These are phyloP conservation scores for Podaxis sp. DNA, from an alignment of 768 basidiomycete genomes.

Conservation along the genomic window DNA sequence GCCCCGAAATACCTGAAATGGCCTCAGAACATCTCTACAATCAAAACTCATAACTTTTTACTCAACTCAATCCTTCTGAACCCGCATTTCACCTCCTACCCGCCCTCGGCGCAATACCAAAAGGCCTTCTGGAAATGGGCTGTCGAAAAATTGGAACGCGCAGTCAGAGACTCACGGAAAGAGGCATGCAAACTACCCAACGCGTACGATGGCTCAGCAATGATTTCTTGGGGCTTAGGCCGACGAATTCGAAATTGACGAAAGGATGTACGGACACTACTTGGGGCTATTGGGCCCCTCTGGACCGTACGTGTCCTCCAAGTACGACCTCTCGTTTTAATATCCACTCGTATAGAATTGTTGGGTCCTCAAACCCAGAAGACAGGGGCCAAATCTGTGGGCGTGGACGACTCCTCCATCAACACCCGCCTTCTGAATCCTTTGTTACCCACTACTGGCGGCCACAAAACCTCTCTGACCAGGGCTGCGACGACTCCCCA, in stretches of 20 bases:
- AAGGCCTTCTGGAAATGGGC: conserved; percentile 74
- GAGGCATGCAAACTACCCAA: conserved; percentile 3
- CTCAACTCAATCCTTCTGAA: conserved; percentile 50
- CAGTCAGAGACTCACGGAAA: conserved; percentile 45
- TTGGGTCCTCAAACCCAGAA: conserved; percentile 23
- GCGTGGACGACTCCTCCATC: conserved; percentile 25
- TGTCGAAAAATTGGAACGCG: conserved; percentile 51
- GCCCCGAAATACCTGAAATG: conserved; percentile 42
- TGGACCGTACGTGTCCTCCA: conserved; percentile 28
- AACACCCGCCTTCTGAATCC: conserved; percentile 47
- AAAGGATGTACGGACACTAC: conserved; percentile 63
- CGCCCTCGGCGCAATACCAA: conserved; percentile 66
- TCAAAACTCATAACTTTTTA: conserved; percentile 53
- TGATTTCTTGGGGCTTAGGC: conserved; percentile 22
- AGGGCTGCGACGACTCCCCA: not conserved
- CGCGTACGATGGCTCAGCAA: not conserved
- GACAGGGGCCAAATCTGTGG: conserved; percentile 26
- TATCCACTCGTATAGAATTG: conserved; percentile 17
- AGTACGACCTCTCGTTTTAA: conserved; percentile 4
- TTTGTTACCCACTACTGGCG: conserved; percentile 71
- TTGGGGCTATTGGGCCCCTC: conserved; percentile 44
- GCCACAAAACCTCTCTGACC: not conserved
- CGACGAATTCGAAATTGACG: conserved; percentile 61
- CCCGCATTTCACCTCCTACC: conserved; percentile 53
- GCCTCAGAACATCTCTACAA: conserved; percentile 38